Evolutionary conservation across 1,284 basidiomycete species (phyloP).

Genomic region (Anthracocystis setariae): DNA sequence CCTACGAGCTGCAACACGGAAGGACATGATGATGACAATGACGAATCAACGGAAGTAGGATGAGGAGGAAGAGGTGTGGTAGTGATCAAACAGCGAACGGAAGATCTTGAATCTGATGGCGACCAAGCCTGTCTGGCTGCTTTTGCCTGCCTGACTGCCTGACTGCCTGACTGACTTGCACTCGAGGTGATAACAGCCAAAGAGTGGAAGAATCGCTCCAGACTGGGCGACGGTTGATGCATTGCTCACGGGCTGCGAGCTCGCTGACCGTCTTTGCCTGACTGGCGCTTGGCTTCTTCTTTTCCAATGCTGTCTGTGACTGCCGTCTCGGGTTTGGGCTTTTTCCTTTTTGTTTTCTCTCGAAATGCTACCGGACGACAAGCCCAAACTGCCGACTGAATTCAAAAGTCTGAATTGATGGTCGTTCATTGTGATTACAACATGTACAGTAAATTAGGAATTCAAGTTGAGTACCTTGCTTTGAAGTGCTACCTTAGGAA

Average conservation of each 20-base stretch:
- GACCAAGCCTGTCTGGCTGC: slow-evolving; percentile 9
- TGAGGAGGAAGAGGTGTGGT: slow-evolving; percentile 15
- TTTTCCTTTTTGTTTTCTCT: slow-evolving; percentile 5
- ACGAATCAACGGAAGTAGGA: slow-evolving; percentile 6
- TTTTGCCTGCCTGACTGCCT: neutral
- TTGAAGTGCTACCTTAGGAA: too few species aligned
- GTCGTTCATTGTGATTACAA: too few species aligned
- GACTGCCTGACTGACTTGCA: neutral
- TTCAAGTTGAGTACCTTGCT: too few species aligned
- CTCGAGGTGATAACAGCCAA: slow-evolving; percentile 1
- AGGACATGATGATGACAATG: slow-evolving; percentile 34
- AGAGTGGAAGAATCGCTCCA: slow-evolving; percentile 9
- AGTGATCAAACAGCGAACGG: slow-evolving; percentile 9
- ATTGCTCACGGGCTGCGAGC: neutral
- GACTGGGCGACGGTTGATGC: neutral
- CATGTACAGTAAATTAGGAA: too few species aligned
- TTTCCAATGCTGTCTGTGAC: too few species aligned
- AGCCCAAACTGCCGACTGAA: neutral
- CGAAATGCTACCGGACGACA: slow-evolving; percentile 8
- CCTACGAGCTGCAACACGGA: slow-evolving; percentile 46
- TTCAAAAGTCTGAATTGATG: neutral
- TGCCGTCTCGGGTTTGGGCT: neutral
- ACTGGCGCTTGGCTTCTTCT: neutral
- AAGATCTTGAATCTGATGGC: slow-evolving; percentile 15
- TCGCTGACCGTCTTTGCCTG: slow-evolving; percentile 3